Percentiles rank a stretch among this genome's conserved stretches.
phyloP scores from a whole-genome alignment of 2,329 filamentous ascomycete species.

The Verticillium tricorpus region DNA sequence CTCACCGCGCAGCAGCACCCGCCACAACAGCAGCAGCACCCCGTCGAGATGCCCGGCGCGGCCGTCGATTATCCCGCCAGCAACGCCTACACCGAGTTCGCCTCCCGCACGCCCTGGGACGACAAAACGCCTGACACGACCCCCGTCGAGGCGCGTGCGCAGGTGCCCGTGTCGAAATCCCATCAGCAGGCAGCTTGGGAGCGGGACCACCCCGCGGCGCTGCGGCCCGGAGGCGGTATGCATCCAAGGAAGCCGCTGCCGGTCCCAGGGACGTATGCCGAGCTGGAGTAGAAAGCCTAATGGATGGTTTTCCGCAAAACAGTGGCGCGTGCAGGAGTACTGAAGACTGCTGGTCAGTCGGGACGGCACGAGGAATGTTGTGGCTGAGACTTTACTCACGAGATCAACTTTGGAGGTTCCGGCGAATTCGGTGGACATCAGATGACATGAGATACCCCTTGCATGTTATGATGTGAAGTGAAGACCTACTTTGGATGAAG shows the following conservation, averaged over 20 bases:
- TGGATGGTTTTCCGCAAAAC: no score
- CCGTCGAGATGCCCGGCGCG: neutral
- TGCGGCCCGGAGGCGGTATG: neutral
- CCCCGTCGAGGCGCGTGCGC: neutral
- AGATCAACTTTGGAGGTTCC: neutral
- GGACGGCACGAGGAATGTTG: neutral
- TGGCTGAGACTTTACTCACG: neutral
- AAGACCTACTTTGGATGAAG: no score
- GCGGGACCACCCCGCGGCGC: neutral
- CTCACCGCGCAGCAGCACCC: conserved; percentile 4
- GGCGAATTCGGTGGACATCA: neutral
- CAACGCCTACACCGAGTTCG: neutral
- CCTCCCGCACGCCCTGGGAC: neutral
- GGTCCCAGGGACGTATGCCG: neutral
- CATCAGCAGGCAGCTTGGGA: neutral
- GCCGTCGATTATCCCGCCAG: neutral
- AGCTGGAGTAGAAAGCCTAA: neutral
- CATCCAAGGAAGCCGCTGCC: neutral
- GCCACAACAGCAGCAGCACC: neutral
- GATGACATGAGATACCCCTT: neutral
- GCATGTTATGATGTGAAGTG: neutral
- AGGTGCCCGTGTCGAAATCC: neutral
- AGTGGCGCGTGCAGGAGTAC: neutral
- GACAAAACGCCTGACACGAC: neutral
- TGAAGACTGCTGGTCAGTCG: neutral